Evolutionary conservation across 345 rosid genomes (phyloP).

Genomic region (Syzygium aqueum): DNA sequence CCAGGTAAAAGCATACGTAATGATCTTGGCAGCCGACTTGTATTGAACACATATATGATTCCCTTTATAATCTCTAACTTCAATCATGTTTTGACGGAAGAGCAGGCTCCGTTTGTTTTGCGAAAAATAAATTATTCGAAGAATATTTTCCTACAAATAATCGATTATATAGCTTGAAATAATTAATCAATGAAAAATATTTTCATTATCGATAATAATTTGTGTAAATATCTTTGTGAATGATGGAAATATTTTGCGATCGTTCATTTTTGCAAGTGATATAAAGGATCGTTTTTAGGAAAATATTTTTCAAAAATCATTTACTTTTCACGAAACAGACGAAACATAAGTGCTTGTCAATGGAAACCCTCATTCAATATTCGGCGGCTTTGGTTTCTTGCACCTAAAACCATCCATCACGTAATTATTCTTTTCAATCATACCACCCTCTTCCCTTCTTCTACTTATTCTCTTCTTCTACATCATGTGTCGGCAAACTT

Average conservation of each 20-base stretch:
- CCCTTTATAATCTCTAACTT: neutral
- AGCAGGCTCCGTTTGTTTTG: neutral
- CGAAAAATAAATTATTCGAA: no score
- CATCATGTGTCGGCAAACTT: neutral
- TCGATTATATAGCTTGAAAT: no score
- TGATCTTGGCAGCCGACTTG: conserved; percentile 2
- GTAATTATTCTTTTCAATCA: neutral
- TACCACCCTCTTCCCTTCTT: neutral
- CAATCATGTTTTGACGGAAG: neutral
- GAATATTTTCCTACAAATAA: no score
- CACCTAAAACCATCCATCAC: neutral
- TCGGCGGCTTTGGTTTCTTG: neutral
- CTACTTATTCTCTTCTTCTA: neutral
- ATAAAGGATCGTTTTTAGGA: no score
- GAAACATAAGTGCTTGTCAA: neutral
- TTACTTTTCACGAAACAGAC: no score
- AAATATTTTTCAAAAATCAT: no score
- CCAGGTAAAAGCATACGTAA: neutral
- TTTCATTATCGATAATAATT: no score
- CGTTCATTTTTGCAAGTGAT: no score
- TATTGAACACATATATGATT: neutral
- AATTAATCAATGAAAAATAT: no score
- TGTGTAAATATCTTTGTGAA: no score
- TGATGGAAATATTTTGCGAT: no score
- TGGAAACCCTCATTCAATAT: neutral